Percentiles rank a stretch among this genome's conserved stretches.
Conservation (phyloP, 495 filamentous ascomycete genomes). For the Friedmanniomyces simplex region DNA sequence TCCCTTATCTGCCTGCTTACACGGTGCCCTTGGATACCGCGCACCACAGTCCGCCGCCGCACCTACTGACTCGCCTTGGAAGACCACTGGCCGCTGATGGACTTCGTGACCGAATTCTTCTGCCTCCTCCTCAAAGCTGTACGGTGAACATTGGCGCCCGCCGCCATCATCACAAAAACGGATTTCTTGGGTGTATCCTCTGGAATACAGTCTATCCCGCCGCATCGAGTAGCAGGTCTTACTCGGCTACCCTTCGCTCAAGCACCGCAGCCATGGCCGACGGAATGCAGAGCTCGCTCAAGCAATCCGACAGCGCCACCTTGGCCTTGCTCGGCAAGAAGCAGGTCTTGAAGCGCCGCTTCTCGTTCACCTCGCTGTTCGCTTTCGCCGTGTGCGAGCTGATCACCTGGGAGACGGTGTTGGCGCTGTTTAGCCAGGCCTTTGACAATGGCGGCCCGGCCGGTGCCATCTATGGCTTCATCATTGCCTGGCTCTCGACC, state of each 20-base stretch:
- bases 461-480: conserved; percentile 26
- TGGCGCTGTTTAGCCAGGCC: conserved; percentile 17
- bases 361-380: conserved; percentile 14
- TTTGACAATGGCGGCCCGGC: conserved; percentile 29
- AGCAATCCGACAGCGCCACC: conserved; percentile 1
- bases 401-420: conserved; percentile 17
- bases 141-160: not conserved
- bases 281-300: not conserved
- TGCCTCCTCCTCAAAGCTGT: conserved; percentile 14
- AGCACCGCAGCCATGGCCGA: conserved; percentile 6
- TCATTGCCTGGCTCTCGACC: conserved; percentile 18
- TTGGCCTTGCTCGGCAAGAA: conserved; percentile 21
- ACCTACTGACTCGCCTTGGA: not conserved
- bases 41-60: too few relatives aligned
- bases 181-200: not conserved
- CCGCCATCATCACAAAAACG: not conserved
- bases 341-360: conserved; percentile 20
- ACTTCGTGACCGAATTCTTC: conserved; percentile 13
- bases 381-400: conserved; percentile 15
- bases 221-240: not conserved
- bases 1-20: not conserved
- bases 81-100: conserved; percentile 3
- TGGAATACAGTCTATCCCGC: not conserved
- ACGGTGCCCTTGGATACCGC: too few relatives aligned
- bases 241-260: not conserved